Percentiles rank a stretch among this genome's conserved stretches.
These are phyloP conservation scores for Schizosaccharomyces osmophilus DNA, from an alignment of 805 yeast species.

Conservation along the genomic window DNA sequence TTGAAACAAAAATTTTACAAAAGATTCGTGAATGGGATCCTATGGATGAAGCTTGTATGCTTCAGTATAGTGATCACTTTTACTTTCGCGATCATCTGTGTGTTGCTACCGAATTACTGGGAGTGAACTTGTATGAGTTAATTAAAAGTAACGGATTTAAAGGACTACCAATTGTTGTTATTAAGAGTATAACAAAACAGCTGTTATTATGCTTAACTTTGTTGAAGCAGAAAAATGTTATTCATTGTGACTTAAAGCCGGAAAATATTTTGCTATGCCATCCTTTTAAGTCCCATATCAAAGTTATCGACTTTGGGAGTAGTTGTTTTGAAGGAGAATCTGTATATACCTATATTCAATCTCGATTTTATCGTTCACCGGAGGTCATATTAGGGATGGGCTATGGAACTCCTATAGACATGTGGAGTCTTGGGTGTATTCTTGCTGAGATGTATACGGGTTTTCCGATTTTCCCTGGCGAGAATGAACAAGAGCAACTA, in stretches of 20 bases:
- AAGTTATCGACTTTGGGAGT: constrained; percentile 59
- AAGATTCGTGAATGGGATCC: constrained; percentile 18
- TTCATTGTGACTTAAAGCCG: constrained; percentile 74
- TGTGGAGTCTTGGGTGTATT: constrained; percentile 42
- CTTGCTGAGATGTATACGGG: constrained; percentile 85
- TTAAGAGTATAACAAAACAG: constrained; percentile 23
- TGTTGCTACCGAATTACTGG: constrained; percentile 47
- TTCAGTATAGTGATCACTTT: constrained; percentile 43
- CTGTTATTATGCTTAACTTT: constrained; percentile 34
- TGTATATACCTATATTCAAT: constrained; percentile 82
- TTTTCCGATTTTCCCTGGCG: constrained; percentile 86
- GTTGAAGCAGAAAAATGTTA: constrained; percentile 30
- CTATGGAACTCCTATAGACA: constrained; percentile 26
- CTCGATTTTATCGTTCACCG: constrained; percentile 89
- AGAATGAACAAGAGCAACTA: constrained; percentile 64
- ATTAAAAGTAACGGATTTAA: constrained; percentile 15
- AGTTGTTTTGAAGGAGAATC: constrained; percentile 36
- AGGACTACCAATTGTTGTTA: constrained; percentile 15
- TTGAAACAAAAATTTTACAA: constrained; percentile 47
- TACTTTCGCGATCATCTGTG: constrained; percentile 64
- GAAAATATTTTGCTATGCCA: constrained; percentile 45
- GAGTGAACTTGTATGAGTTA: constrained; percentile 40
- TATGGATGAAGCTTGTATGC: constrained; percentile 17
- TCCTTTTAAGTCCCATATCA: constrained; percentile 24
- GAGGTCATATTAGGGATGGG: constrained; percentile 78